Conservation (phyloP, 2,329 filamentous ascomycete genomes). For the Didymella glomerata region DNA sequence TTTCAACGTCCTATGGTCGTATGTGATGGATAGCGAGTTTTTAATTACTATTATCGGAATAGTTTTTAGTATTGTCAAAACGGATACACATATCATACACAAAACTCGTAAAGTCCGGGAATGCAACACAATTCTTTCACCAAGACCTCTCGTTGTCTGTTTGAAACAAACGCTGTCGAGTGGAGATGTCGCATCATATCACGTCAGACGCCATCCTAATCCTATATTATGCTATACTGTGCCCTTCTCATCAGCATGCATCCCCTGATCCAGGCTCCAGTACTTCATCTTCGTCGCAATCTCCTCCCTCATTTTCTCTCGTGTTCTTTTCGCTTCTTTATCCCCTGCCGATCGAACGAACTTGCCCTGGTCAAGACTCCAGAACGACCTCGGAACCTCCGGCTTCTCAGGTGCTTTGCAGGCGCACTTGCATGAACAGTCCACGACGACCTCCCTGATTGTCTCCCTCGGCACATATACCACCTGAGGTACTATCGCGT, state of each 20-base stretch:
- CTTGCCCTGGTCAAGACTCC: neutral
- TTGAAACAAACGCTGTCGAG: neutral
- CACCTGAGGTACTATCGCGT: neutral
- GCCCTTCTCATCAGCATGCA: neutral
- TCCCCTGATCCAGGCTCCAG: constrained; percentile 1
- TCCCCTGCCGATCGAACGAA: neutral
- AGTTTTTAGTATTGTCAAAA: too few relatives aligned
- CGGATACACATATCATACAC: too few relatives aligned
- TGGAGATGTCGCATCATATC: neutral
- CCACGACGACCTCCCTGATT: neutral
- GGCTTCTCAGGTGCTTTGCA: neutral
- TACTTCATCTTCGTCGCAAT: neutral
- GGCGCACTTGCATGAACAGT: neutral
- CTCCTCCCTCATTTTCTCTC: neutral
- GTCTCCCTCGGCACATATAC: neutral
- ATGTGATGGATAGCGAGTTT: too few relatives aligned
- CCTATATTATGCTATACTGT: neutral
- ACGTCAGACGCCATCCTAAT: neutral
- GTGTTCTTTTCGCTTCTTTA: neutral
- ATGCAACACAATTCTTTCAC: too few relatives aligned
- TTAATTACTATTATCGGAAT: too few relatives aligned
- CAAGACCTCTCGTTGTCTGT: too few relatives aligned
- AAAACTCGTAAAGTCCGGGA: too few relatives aligned
- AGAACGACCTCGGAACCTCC: neutral
- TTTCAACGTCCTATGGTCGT: neutral